A percentile compares a stretch with the other conserved stretches of the same genome.
These are phyloP conservation scores for Climacium dendroides DNA, from an alignment of 225 moss, liverwort and hornwort genomes.

Conservation along the genomic window DNA sequence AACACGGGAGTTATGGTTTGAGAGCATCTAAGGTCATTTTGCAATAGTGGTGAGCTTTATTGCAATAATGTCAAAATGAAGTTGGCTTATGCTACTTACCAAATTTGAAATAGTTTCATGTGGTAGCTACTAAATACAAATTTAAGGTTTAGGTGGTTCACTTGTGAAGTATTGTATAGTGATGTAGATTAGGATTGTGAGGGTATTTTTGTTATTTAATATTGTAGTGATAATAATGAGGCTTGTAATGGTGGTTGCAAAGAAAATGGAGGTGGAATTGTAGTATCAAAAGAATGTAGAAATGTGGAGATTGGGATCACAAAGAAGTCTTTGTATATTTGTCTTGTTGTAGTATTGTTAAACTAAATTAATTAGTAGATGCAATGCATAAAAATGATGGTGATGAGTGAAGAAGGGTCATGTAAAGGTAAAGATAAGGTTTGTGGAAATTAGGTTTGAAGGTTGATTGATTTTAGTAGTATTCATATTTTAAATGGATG, in stretches of 20 bases:
- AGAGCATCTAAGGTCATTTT: not conserved
- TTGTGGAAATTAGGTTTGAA: not conserved
- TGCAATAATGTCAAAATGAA: not conserved
- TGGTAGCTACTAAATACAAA: not conserved
- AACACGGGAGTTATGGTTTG: not conserved
- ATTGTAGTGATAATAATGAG: not conserved
- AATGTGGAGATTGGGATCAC: no score
- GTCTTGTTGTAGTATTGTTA: no score
- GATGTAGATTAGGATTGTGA: not conserved
- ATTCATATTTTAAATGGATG: not conserved
- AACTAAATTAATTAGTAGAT: not conserved
- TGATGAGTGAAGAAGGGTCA: not conserved
- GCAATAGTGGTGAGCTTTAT: not conserved
- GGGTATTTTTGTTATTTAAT: not conserved
- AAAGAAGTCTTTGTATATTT: no score
- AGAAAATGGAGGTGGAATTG: not conserved
- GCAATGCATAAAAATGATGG: not conserved
- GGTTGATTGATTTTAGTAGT: not conserved
- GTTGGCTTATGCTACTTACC: not conserved
- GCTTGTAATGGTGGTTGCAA: no score
- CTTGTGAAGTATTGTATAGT: rapidly evolving
- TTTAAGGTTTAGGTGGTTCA: no score
- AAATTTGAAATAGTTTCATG: not conserved
- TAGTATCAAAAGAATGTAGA: not conserved
- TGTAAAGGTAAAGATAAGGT: not conserved